Evolutionary conservation across 306 rosid genomes (phyloP), one percentile per base, ranked within the genome.

Genomic region (Lathyrus aphaca): DNA sequence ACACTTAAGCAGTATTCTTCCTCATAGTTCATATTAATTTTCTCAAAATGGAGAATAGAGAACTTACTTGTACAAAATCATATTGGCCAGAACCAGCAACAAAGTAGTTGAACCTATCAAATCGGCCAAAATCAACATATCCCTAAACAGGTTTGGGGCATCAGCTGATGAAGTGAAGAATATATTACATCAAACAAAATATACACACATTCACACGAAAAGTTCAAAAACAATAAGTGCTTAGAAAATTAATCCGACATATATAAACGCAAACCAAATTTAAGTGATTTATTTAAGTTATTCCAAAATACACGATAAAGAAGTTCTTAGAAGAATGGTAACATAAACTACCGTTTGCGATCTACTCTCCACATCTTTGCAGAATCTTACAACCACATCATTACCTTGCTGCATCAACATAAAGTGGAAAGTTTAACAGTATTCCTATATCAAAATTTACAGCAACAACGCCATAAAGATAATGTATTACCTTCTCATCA

Each of bases 331-430:
- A 63, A 76, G 39, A 56, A 84, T 15, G 58, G 80, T 63, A 17
- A 55, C 21, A 79, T 71, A 70, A n/a, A 78, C 19, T 90, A 91
- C 97, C 97, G 68, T 64, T 79, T 87, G 97, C 3, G 97, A 85
- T 88, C 99, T 80, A 74, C 66, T 86, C 83, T 94, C 96, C 72
- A 94, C 99, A 29, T 94, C 99, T 77, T 91, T 94, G 79, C 99
- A 91, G 62, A 94, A 94, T 19, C 88, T 91, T 69, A 94, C 74
- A 44, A 57, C 91, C 87, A 91, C 75, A 64, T 94, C 99, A 54
- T 94, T n/a, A 50, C 69, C 86, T 79, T 79, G 67, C 96, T 88
- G 93, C 71, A 79, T 27, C 67, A 43, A 76, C 37, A 17, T 10
- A 83, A 80, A 68, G 66, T 40, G 38, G 55, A 37, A 6, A 70